phyloP scores from a whole-genome alignment of 768 basidiomycete genomes.

The Russula vinacea region DNA sequence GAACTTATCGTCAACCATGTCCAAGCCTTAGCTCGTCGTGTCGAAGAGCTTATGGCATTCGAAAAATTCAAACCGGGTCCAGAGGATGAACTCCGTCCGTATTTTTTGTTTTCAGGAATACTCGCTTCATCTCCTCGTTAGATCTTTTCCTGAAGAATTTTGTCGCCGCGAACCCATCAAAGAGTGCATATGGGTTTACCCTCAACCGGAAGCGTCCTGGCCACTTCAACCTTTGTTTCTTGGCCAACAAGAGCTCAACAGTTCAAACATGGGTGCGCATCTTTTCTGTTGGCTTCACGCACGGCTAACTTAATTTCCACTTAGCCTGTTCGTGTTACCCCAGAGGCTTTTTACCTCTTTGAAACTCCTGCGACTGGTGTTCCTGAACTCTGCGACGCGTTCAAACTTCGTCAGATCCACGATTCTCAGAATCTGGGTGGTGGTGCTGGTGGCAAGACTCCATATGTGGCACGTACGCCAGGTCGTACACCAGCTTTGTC shows the following conservation, averaged over 20 bases:
- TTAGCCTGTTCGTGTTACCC: slow-evolving; percentile 82
- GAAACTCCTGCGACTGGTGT: slow-evolving; percentile 89
- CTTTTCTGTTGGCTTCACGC: background rate
- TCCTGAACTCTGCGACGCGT: slow-evolving; percentile 92
- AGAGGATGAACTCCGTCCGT: slow-evolving; percentile 88
- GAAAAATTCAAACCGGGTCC: slow-evolving; percentile 91
- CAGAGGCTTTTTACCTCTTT: slow-evolving; percentile 86
- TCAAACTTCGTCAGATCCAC: slow-evolving; percentile 82
- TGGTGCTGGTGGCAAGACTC: slow-evolving; percentile 68
- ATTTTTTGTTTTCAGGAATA: slow-evolving; percentile 13
- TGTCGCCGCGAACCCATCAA: slow-evolving; percentile 87
- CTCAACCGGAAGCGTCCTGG: slow-evolving; percentile 87
- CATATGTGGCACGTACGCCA: slow-evolving; percentile 78
- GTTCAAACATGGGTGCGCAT: slow-evolving; percentile 86
- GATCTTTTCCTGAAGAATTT: slow-evolving; percentile 87
- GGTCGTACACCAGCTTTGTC: slow-evolving; percentile 59
- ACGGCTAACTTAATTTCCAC: slow-evolving; percentile 3
- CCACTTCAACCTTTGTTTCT: slow-evolving; percentile 89
- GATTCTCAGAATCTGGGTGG: slow-evolving; percentile 64
- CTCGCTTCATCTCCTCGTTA: slow-evolving; percentile 35
- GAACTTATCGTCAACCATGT: slow-evolving; percentile 97
- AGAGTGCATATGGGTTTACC: slow-evolving; percentile 94
- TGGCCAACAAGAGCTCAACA: slow-evolving; percentile 84
- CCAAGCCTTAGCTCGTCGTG: slow-evolving; percentile 86
- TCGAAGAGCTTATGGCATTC: slow-evolving; percentile 91